These are phyloP conservation scores for Rhynchospora pubera DNA, from an alignment of 176 grass and related monocot genomes.

Conservation along the genomic window DNA sequence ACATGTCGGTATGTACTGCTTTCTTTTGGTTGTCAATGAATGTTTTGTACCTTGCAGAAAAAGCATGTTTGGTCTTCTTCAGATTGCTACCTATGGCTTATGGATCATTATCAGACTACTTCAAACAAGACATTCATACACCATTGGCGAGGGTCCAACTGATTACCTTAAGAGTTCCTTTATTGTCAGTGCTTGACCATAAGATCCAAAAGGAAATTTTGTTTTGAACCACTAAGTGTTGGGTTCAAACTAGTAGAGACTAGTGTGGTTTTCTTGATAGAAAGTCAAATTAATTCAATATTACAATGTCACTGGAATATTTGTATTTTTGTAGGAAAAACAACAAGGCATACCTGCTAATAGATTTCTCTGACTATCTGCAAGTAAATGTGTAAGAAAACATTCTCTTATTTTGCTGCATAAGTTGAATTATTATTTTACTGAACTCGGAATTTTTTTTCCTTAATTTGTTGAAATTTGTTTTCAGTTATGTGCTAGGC, in stretches of 20 bases:
- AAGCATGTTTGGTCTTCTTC: not conserved
- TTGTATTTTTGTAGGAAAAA: constrained; percentile 56
- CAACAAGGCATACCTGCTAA: constrained; percentile 82
- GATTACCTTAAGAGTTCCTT: not conserved
- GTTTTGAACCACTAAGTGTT: not conserved
- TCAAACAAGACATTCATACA: not conserved
- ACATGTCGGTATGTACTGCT: constrained; percentile 52
- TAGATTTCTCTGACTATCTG: constrained; percentile 85
- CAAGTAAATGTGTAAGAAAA: constrained; percentile 76
- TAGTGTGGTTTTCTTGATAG: not conserved
- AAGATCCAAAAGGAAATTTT: not conserved
- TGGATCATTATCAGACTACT: constrained; percentile 1
- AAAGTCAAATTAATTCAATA: not conserved
- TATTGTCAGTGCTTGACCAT: not conserved
- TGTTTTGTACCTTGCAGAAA: not conserved
- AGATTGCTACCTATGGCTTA: not conserved
- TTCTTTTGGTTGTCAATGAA: not conserved
- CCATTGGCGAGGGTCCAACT: not conserved
- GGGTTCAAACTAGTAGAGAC: not conserved
- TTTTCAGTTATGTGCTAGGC: constrained; percentile 88
- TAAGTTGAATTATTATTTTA: not conserved
- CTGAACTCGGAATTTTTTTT: constrained; percentile 15
- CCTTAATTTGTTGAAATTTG: constrained; percentile 4
- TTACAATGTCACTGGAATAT: not conserved
- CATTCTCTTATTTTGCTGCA: constrained; percentile 13